Evolutionary conservation across 805 yeast genomes (phyloP).

Genomic region (Sungouiozyma ichnusensis): DNA sequence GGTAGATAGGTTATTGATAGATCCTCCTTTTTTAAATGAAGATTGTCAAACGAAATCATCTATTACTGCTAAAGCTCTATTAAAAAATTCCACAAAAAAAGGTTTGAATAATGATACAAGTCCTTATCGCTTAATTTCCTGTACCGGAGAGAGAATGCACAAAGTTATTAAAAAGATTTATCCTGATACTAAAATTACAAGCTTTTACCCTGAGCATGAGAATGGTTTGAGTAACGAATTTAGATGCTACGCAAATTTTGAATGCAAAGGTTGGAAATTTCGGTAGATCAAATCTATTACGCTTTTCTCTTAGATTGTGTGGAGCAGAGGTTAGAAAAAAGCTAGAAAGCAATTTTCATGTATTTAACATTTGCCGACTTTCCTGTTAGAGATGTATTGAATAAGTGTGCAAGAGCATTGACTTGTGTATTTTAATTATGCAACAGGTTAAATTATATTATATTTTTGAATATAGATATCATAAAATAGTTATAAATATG

Average conservation of each 20-base stretch:
- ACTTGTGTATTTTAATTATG: not conserved
- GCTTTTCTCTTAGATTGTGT: no score
- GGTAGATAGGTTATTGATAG: slow-evolving; percentile 65
- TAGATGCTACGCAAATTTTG: slow-evolving; percentile 72
- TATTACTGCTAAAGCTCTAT: slow-evolving; percentile 49
- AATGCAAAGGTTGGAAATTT: slow-evolving; percentile 57
- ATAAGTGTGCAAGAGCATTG: no score
- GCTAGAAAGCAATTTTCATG: no score
- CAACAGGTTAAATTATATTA: not conserved
- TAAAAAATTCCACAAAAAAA: slow-evolving; percentile 30
- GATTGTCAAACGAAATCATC: slow-evolving; percentile 73
- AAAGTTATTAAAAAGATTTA: slow-evolving; percentile 50
- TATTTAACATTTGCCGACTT: no score
- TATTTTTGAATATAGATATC: not conserved
- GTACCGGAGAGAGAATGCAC: slow-evolving; percentile 86
- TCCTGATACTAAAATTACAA: slow-evolving; percentile 54
- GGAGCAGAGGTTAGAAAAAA: no score
- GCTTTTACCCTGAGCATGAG: slow-evolving; percentile 68
- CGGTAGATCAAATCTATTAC: not conserved
- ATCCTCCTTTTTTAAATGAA: slow-evolving; percentile 79
- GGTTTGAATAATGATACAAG: slow-evolving; percentile 33
- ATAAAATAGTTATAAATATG: no score
- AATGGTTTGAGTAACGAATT: slow-evolving; percentile 84
- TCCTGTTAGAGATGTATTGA: no score
- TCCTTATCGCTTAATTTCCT: slow-evolving; percentile 48